Base-by-base conservation (phyloP, 345 rosid genomes). In the Brassica incana region DNA sequence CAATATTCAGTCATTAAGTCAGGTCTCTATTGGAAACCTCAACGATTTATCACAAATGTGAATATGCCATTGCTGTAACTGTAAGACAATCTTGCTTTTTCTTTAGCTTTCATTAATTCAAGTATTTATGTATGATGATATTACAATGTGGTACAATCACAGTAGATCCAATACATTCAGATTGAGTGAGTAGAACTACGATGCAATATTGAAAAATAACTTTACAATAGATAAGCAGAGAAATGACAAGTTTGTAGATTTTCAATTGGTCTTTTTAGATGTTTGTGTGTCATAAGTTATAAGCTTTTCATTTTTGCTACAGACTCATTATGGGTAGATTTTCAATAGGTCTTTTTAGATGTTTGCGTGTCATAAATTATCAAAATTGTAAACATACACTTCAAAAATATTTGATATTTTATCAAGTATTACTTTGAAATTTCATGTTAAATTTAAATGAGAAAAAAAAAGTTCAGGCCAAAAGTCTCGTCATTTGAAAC, bases 1-100 rank as follows among this genome's bases (percentile, higher is more conserved):
- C 71, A 33, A 65, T 48, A 18, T 33, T 30, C 54, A 29, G 30
- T 43, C 16, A 36, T 40, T 2, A 30, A 48, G 32, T 74, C 50
- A 50, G 16, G 56, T 50, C 4, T 50, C 56, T 45, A 45, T 45
- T 45, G 15, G 52, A 45, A 45, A 45, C 52, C 52, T 45, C 63
- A 64, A 74, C 48, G 60, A 62, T 73, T 62, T 62, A 40, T 29
- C 38, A 43, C 69, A 63, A 43, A 29, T 10, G 30, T 15, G 29
- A 0, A 43, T 61, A 33, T 61, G 7, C 62, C n/a, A 25, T 27
- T 54, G 60, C 23, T 15, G 20, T 35, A 35, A 35, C 23, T 15
- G 20, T n/a, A 12, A 54, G 18, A 52, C 20, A 52, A 5, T 52
- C 59, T 52, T 50, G 10, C 16, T 14, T 12, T 50, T 50, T 50